Conservation (phyloP, 2,329 filamentous ascomycete genomes). For the Cephalotrichum gorgonifer region DNA sequence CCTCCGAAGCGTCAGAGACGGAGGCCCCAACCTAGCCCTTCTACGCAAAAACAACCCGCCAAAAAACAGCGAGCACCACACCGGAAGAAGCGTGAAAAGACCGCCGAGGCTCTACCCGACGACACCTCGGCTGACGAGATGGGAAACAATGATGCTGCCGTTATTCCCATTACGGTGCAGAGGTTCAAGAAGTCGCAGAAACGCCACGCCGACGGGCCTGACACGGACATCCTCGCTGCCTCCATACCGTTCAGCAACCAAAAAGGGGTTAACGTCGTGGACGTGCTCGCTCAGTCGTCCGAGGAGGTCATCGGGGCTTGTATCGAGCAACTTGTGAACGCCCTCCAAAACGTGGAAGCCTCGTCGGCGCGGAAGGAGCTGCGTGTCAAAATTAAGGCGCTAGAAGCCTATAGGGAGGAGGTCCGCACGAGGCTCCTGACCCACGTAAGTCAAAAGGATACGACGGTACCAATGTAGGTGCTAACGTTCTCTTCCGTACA, state of each 20-base stretch:
- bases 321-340: constrained; percentile 35
- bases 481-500: constrained; percentile 13
- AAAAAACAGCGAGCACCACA: neutral
- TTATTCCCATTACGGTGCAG: constrained; percentile 48
- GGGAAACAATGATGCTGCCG: constrained; percentile 12
- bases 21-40: constrained; percentile 6
- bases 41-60: constrained; percentile 4
- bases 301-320: constrained; percentile 46
- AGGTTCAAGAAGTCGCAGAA: constrained; percentile 42
- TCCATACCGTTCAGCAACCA: constrained; percentile 45
- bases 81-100: neutral
- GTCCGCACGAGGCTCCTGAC: constrained; percentile 44
- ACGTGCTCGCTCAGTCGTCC: constrained; percentile 52
- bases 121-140: constrained; percentile 5
- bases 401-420: constrained; percentile 50
- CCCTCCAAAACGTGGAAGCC: constrained; percentile 25
- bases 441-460: constrained; percentile 34
- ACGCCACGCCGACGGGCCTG: constrained; percentile 27
- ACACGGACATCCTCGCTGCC: constrained; percentile 33
- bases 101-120: neutral
- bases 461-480: neutral
- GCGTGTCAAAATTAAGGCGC: constrained; percentile 41
- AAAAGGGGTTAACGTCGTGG: constrained; percentile 48
- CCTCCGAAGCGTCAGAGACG: constrained; percentile 10
- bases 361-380: constrained; percentile 40